Conservation (phyloP, 768 basidiomycete genomes). For the Nidularia pulvinata region DNA sequence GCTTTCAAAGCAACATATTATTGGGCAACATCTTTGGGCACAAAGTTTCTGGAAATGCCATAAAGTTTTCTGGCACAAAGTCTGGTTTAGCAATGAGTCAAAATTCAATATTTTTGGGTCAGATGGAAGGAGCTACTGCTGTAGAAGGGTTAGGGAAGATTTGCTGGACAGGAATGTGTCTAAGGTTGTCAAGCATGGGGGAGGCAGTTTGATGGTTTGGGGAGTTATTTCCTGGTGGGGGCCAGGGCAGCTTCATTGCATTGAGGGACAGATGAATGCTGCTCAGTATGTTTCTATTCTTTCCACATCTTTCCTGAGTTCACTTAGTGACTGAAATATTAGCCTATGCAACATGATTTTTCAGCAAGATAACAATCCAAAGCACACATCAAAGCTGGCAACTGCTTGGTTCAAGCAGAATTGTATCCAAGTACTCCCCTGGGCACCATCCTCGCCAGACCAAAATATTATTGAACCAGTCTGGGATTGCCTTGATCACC, state of each 20-base stretch:
- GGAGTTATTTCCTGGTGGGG: constrained; percentile 20
- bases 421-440: constrained; percentile 16
- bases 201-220: constrained; percentile 27
- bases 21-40: neutral
- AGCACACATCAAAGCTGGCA: constrained; percentile 25
- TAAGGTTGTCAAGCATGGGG: constrained; percentile 22
- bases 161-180: constrained; percentile 8
- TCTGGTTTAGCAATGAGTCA: constrained; percentile 24
- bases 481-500: constrained; percentile 16
- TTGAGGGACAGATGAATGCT: constrained; percentile 21
- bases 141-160: constrained; percentile 13
- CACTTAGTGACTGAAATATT: constrained; percentile 11
- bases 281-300: constrained; percentile 16
- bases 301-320: constrained; percentile 14
- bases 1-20: neutral
- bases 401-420: constrained; percentile 24
- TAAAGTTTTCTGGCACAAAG: constrained; percentile 18
- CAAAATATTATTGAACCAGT: constrained; percentile 28
- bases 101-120: constrained; percentile 26
- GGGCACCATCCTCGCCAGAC: constrained; percentile 26
- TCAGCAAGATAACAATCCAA: constrained; percentile 35
- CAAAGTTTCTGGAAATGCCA: constrained; percentile 4
- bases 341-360: constrained; percentile 13
- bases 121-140: constrained; percentile 19
- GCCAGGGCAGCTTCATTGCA: constrained; percentile 14